phyloP scores from a whole-genome alignment of 176 grass and related monocot species.

The Otatea glauca region DNA sequence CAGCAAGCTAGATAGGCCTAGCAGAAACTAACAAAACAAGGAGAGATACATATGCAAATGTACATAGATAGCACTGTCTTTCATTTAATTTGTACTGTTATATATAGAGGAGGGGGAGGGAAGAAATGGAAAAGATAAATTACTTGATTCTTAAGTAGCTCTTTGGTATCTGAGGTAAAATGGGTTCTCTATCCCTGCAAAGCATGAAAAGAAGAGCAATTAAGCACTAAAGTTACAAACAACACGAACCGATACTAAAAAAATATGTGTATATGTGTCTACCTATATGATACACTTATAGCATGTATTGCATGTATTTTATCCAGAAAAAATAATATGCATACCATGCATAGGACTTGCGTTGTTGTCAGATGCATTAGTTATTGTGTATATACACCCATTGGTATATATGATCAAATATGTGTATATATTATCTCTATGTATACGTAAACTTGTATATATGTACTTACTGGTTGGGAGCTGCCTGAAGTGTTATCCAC shows the following conservation, averaged over 20 bases:
- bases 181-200: conserved; percentile 73
- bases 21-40: conserved; percentile 18
- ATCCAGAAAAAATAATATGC: not conserved
- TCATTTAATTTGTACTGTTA: not conserved
- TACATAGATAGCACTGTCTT: not conserved
- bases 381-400: not conserved
- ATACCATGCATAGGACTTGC: not conserved
- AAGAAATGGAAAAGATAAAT: not conserved
- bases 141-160: conserved; percentile 99
- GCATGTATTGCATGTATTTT: conserved; percentile 11
- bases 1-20: not conserved
- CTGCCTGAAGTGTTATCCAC: conserved; percentile 75
- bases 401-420: not conserved
- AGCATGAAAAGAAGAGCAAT: conserved; percentile 32
- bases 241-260: conserved; percentile 1
- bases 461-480: conserved; percentile 75
- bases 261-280: not conserved
- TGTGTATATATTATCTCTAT: not conserved
- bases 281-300: not conserved
- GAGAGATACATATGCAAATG: conserved; percentile 25
- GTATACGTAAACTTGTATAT: not conserved
- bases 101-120: not conserved
- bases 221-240: not conserved
- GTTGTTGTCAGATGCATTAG: conserved; percentile 26
- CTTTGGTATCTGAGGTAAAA: conserved; percentile 92